These are phyloP conservation scores for Skeletonema costatum DNA, from an alignment of 108 stramenopile species.

Conservation along the genomic window DNA sequence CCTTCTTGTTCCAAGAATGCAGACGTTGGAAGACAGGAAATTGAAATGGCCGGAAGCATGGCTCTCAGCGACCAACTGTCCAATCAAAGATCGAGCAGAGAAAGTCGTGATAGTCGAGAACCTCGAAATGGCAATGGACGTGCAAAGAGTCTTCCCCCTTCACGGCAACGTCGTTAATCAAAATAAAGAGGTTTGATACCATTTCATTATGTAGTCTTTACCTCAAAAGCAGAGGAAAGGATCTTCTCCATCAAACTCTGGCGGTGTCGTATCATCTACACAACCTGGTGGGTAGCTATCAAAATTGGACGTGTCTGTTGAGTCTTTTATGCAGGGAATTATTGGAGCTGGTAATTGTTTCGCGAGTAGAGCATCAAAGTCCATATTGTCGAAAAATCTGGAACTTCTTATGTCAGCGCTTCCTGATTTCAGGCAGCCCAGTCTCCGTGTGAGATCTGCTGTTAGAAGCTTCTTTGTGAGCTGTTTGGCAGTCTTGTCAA, in stretches of 20 bases:
- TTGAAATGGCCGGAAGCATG: slow-evolving; percentile 55
- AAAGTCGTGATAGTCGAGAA: slow-evolving; percentile 5
- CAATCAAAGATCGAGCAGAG: slow-evolving; percentile 4
- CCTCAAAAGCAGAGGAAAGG: slow-evolving; percentile 36
- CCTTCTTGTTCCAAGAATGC: slow-evolving; percentile 52
- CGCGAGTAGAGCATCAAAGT: slow-evolving; percentile 59
- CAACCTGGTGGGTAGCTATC: slow-evolving; percentile 75
- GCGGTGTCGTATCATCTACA: slow-evolving; percentile 20
- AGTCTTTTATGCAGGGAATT: slow-evolving; percentile 55
- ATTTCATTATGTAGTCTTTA: not conserved
- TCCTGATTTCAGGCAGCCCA: slow-evolving; percentile 83
- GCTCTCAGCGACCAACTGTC: slow-evolving; percentile 50
- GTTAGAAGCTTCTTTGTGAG: slow-evolving; percentile 80
- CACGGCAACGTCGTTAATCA: not conserved
- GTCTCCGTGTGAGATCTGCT: slow-evolving; percentile 79
- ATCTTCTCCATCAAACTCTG: slow-evolving; percentile 37
- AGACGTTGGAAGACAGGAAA: slow-evolving; percentile 55
- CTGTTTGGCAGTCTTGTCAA: slow-evolving; percentile 73
- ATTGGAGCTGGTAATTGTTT: slow-evolving; percentile 71
- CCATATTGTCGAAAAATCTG: slow-evolving; percentile 71
- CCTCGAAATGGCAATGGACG: not conserved
- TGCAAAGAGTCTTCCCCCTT: slow-evolving; percentile 6
- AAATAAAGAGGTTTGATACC: not conserved
- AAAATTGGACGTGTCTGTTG: slow-evolving; percentile 80
- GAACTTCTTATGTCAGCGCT: slow-evolving; percentile 74